Percentiles rank a stretch among this genome's conserved stretches.
These are phyloP conservation scores for Mucor sp. DNA, from an alignment of 371 early-diverging fungal genomes.

Conservation along the genomic window DNA sequence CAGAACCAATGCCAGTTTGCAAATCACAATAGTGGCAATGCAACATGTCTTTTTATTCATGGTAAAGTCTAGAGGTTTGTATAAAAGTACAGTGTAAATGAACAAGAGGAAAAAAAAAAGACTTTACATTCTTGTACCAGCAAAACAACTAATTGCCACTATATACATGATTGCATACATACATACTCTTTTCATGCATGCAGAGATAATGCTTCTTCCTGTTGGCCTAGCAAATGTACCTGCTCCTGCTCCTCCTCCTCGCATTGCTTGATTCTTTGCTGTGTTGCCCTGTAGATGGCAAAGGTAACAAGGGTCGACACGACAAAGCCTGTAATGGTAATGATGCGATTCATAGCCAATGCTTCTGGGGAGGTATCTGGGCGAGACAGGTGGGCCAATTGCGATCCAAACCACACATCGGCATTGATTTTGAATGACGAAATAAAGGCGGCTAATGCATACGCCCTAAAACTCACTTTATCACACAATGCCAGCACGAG, in stretches of 20 bases:
- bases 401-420: constrained; percentile 49
- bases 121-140: no score
- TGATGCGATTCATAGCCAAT: neutral
- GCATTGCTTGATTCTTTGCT: neutral
- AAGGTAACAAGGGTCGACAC: neutral
- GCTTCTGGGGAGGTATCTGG: constrained; percentile 33
- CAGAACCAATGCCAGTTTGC: neutral
- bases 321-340: constrained; percentile 7
- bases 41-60: neutral
- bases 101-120: no score
- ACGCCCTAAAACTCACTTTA: constrained; percentile 13
- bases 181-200: neutral
- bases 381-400: constrained; percentile 37
- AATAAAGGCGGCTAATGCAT: constrained; percentile 24
- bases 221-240: neutral
- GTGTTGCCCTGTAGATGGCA: constrained; percentile 8
- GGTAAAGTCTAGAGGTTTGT: no score
- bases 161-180: no score
- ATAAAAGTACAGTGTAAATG: no score
- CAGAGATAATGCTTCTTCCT: neutral
- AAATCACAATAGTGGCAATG: neutral
- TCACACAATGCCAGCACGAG: constrained; percentile 30
- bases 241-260: neutral
- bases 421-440: constrained; percentile 29
- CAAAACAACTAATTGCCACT: neutral